Percentiles rank a stretch among this genome's conserved stretches.
Evolutionary conservation across 1,139 yeast species (phyloP).

Genomic region (Yamadazyma triangularis): DNA sequence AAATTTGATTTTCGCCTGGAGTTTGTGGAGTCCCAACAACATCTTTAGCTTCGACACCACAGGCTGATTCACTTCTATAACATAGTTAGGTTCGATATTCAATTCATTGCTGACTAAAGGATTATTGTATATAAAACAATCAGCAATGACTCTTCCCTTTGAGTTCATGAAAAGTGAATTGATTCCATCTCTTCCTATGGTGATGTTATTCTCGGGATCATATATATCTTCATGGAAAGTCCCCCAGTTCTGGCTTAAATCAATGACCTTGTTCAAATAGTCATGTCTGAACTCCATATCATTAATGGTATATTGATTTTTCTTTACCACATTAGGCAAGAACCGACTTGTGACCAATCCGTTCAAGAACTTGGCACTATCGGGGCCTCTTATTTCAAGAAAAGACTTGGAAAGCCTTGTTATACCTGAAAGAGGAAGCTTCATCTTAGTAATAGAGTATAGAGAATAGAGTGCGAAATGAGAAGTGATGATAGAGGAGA

Average conservation of each 20-base stretch:
- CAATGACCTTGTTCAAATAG: constrained; percentile 31
- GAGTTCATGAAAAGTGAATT: constrained; percentile 74
- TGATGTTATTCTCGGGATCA: constrained; percentile 38
- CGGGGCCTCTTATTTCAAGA: constrained; percentile 65
- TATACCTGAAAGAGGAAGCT: constrained; percentile 19
- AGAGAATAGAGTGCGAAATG: not conserved
- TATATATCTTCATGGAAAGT: constrained; percentile 57
- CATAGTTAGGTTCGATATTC: constrained; percentile 27
- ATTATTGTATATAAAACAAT: constrained; percentile 68
- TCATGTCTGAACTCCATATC: constrained; percentile 37
- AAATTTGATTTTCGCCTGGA: constrained; percentile 57
- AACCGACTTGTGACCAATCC: constrained; percentile 79
- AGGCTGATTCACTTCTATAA: constrained; percentile 56
- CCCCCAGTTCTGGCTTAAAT: constrained; percentile 56
- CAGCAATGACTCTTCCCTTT: constrained; percentile 77
- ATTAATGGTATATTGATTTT: constrained; percentile 63
- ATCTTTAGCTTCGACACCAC: constrained; percentile 37
- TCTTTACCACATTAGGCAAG: constrained; percentile 56
- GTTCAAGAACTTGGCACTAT: constrained; percentile 75
- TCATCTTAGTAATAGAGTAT: constrained; percentile 2
- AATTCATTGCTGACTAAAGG: constrained; percentile 35
- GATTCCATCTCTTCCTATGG: constrained; percentile 58
- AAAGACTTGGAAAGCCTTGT: constrained; percentile 34
- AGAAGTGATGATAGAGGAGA: too few relatives aligned
- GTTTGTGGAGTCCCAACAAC: constrained; percentile 60